Evolutionary conservation across 163 green algal genomes (phyloP), one percentile per base, ranked within the genome.

Genomic region (Scenedesmus sp.): DNA sequence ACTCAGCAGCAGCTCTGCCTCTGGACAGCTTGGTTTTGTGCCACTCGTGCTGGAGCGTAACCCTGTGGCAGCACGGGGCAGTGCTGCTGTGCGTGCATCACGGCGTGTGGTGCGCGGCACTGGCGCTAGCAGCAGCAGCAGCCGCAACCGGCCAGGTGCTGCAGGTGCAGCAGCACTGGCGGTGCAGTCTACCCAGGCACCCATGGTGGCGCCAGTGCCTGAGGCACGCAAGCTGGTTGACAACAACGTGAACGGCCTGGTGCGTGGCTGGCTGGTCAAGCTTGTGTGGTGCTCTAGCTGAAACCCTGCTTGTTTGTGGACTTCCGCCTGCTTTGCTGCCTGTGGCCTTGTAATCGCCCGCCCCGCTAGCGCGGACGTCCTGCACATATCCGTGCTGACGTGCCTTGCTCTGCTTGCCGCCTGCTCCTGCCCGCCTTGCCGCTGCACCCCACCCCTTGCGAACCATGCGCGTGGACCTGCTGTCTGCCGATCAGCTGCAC

Each of bases 401-500:
- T 26, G n/a, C 9, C 81, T 52, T 10, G 5, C 52, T 86, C 81
- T 86, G 46, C 55, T 86, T 86, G n/a, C 46, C n/a, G 13, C 20
- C 46, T 55, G 46, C n/a, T 60, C 79, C 5, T 64, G 79, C 18
- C 79, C 13, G 46, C 52, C 52, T 10, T 86, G n/a, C 52, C 6
- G 20, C 9, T n/a, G 79, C 79, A 59, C 15, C 79, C 9, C 8
- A 10, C 52, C 9, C 3, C 56, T 8, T 52, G 59, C 77, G 66
- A 59, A 59, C 83, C 34, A 81, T 87, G 77, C 88, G 76, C 56
- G 55, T 18, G 23, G 89, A 92, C 3, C 89, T 98, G 82, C 94
- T 99, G 62, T 93, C 92, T 0, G 87, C 81, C 6, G 96, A 97
- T 0, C 86, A 97, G 90, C 96, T 98, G 93, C 90, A 94, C 56